These are phyloP conservation scores for Groenewaldozyma tartarivorans DNA, from an alignment of 805 yeast species.

Conservation along the genomic window DNA sequence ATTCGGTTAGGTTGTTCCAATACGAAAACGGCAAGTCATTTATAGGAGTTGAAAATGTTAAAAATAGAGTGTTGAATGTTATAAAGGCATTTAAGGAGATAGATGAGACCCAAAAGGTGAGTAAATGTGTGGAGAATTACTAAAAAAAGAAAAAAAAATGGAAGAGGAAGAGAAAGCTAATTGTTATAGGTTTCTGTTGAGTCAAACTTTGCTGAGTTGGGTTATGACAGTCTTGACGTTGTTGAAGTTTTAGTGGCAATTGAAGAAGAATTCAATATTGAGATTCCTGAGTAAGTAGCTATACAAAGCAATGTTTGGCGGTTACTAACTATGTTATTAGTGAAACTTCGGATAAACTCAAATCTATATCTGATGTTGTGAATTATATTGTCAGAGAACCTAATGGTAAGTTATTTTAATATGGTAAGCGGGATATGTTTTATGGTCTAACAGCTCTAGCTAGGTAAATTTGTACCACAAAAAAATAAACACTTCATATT, in stretches of 20 bases:
- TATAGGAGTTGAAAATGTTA: background rate
- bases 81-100: background rate
- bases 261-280: conserved; percentile 71
- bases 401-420: background rate
- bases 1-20: background rate
- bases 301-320: too few species aligned
- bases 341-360: background rate
- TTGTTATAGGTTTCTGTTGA: background rate
- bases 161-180: background rate
- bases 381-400: background rate
- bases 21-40: background rate
- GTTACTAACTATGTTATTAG: background rate
- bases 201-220: conserved; percentile 41
- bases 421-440: too few species aligned
- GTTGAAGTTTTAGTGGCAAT: conserved; percentile 94
- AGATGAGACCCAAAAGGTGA: background rate
- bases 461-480: too few species aligned
- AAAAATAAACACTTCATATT: too few species aligned
- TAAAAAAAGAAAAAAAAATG: background rate
- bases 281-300: conserved; percentile 40
- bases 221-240: conserved; percentile 88
- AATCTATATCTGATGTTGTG: background rate
- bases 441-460: too few species aligned
- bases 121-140: too few species aligned
- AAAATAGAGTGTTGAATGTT: background rate